Evolutionary conservation across 495 filamentous ascomycete species (phyloP), one percentile per base, ranked within the genome.

Genomic region (Xylaria castorea): DNA sequence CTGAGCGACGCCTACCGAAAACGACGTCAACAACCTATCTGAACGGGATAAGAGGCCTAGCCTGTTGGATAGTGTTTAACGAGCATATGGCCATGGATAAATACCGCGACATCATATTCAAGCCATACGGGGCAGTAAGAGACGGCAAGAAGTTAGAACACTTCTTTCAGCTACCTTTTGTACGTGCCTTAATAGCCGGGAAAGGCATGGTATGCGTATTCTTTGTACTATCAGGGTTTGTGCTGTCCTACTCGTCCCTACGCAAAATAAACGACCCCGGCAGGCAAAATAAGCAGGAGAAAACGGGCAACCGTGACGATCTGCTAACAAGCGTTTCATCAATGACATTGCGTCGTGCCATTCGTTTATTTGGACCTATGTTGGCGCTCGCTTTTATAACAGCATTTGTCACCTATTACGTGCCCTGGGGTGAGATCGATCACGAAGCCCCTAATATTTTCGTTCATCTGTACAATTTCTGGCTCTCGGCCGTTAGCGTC

Each of bases 181-280:
- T 67, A 18, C 64, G 64, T 51, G 46, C 46, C 64, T 53, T 67
- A 2, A 67, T 53, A 53, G 64, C 64, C 30, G 64, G 64, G 64
- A 67, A 67, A 53, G 64, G 64, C 64, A 67, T 67, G 64, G 64
- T 67, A 40, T 67, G 64, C 64, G 46, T 67, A 27, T 67, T 67
- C 18, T 67, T 67, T 38, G 64, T 67, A 12, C 64, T 67, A 25
- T 67, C 64, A 8, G 64, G 64, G 20, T 67, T 67, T 53, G 64
- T 67, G 20, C 64, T 67, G 20, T 67, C 64, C 8, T 67, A 67
- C 48, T 67, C 64, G 46, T 67, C 64, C 27, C 64, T 67, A 27
- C 64, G 64, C 64, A 67, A 53, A 38, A 38, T 67, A 36, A 67
- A 67, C 64, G 64, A 67, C 20, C 27, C 44, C 18, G 64, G 18